Conservation (phyloP, 2,329 filamentous ascomycete genomes). For the Ophiostoma fasciatum region DNA sequence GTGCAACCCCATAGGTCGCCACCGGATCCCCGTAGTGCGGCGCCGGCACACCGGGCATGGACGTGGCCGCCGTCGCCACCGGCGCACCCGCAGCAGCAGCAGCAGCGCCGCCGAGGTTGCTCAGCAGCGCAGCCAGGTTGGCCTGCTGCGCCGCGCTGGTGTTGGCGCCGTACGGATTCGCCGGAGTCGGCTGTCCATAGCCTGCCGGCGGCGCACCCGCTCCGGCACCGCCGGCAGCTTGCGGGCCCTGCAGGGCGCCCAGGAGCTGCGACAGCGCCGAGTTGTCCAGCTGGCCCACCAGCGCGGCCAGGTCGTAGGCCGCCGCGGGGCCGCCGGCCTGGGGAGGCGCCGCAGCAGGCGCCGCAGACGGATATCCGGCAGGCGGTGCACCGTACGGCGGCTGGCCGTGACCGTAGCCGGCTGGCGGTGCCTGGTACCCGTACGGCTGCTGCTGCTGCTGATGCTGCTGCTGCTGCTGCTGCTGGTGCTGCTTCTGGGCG, state of each 20-base stretch:
- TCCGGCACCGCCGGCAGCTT: conserved; percentile 2
- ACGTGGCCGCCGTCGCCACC: no score
- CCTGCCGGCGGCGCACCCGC: not conserved
- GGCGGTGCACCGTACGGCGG: not conserved
- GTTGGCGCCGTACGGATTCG: not conserved
- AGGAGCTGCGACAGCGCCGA: conserved; percentile 20
- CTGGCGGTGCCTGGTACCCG: no score
- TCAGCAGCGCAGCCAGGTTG: conserved; percentile 33
- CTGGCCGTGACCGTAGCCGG: not conserved
- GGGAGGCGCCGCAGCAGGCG: not conserved
- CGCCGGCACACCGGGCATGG: not conserved
- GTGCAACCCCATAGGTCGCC: not conserved
- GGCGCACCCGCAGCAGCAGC: no score
- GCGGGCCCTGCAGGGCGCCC: conserved; percentile 17
- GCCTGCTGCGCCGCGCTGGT: conserved; percentile 15
- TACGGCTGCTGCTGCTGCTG: conserved; percentile 7
- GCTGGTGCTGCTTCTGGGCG: conserved; percentile 15
- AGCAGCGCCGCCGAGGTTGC: conserved; percentile 20
- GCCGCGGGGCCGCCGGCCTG: conserved; percentile 7
- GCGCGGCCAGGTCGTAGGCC: conserved; percentile 13
- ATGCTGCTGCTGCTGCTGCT: conserved; percentile 12
- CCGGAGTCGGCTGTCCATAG: not conserved
- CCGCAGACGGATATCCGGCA: conserved; percentile 5
- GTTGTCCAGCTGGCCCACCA: conserved; percentile 19
- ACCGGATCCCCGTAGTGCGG: no score